Conservation (phyloP, 2,329 filamentous ascomycete species). For the Monilinia aucupariae region DNA sequence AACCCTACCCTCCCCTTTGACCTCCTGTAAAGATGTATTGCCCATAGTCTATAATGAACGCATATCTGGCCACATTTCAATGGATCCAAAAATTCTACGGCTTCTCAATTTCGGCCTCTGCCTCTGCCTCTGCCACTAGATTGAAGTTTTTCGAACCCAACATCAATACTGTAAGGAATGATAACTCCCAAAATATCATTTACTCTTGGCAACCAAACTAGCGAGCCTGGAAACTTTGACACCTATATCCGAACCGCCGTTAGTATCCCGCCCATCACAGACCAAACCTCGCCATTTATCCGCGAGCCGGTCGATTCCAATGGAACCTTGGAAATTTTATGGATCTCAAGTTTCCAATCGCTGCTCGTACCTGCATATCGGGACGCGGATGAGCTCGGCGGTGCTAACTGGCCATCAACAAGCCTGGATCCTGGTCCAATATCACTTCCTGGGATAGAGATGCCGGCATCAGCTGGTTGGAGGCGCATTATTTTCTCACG, state of each 20-base stretch:
- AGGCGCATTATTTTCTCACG: neutral
- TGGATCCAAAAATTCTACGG: neutral
- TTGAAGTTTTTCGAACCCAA: neutral
- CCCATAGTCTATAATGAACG: neutral
- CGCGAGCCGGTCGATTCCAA: slow-evolving; percentile 4
- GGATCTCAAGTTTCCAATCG: slow-evolving; percentile 2
- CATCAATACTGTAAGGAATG: neutral
- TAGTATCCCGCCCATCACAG: neutral
- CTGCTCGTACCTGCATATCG: slow-evolving; percentile 24
- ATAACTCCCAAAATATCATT: neutral
- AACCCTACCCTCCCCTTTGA: slow-evolving; percentile 2
- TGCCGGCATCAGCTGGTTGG: slow-evolving; percentile 15
- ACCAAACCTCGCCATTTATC: neutral
- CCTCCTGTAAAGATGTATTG: neutral
- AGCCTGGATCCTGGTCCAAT: slow-evolving; percentile 11
- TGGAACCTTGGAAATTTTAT: slow-evolving; percentile 5
- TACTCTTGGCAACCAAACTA: neutral
- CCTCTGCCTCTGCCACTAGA: neutral
- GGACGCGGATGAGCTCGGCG: slow-evolving; percentile 12
- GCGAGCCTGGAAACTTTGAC: neutral
- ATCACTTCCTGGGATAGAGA: slow-evolving; percentile 18
- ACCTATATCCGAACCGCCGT: neutral
- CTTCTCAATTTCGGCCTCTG: neutral
- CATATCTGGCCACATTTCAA: neutral
- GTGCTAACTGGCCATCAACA: slow-evolving; percentile 1